Conservation (phyloP, 331 rosid genomes). For the Telfairia occidentalis region DNA sequence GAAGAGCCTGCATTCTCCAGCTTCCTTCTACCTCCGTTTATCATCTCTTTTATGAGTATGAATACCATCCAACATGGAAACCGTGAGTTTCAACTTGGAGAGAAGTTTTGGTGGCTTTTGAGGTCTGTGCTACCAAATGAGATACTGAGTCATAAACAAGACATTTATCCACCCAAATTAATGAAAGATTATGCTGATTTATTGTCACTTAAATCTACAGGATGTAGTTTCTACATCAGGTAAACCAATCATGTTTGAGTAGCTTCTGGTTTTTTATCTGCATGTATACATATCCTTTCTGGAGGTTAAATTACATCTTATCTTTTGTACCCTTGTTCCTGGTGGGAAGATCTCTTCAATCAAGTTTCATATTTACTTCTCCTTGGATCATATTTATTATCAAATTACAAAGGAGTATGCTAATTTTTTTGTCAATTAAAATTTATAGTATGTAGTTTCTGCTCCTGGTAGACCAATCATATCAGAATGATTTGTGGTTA, state of each 20-base stretch:
- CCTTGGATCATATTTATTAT: not conserved
- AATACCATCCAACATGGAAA: not conserved
- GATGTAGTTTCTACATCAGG: not conserved
- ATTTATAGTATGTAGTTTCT: not conserved
- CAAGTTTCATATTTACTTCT: not conserved
- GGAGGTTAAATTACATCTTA: not conserved
- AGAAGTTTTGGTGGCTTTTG: not conserved
- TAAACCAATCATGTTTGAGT: not conserved
- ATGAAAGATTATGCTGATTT: not conserved
- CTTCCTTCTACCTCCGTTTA: not conserved
- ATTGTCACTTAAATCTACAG: not conserved
- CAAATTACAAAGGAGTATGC: not conserved
- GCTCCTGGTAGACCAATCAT: not conserved
- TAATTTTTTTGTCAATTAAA: not conserved
- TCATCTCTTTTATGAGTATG: not conserved
- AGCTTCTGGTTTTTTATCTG: not conserved
- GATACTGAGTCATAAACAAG: not conserved
- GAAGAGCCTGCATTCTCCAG: not conserved
- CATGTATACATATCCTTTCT: not conserved
- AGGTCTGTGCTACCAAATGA: not conserved
- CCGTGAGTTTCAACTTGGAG: not conserved
- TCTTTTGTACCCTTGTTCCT: not conserved
- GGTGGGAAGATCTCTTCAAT: not conserved
- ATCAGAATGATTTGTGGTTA: not conserved
- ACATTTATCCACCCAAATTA: not conserved